A percentile compares a stretch with the other conserved stretches of the same genome.
These are phyloP conservation scores for Scheffersomyces parashehatae DNA, from an alignment of 1,139 yeast genomes.

Conservation along the genomic window DNA sequence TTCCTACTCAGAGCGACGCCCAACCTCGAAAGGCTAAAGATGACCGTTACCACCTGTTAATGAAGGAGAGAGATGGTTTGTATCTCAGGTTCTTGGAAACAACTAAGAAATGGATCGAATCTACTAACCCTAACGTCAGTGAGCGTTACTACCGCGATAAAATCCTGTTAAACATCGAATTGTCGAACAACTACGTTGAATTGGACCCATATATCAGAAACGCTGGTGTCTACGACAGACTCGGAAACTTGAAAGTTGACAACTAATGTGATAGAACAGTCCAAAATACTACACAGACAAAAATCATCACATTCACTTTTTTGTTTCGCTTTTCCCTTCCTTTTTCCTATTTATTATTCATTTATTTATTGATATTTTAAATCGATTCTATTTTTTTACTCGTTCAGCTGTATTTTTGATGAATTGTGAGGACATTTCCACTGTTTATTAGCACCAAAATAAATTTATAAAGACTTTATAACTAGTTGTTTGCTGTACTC, in stretches of 20 bases:
- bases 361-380: too few species aligned
- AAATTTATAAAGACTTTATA: too few species aligned
- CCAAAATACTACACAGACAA: too few species aligned
- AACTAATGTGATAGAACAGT: conserved; percentile 4
- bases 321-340: too few species aligned
- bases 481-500: too few species aligned
- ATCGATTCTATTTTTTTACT: too few species aligned
- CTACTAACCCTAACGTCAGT: conserved; percentile 41
- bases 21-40: conserved; percentile 32
- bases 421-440: too few species aligned
- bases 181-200: conserved; percentile 35
- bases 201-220: conserved; percentile 44
- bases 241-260: conserved; percentile 17
- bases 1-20: conserved; percentile 31
- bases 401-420: too few species aligned
- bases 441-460: too few species aligned
- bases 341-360: too few species aligned
- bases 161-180: conserved; percentile 27
- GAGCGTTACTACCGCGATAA: conserved; percentile 42
- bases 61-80: conserved; percentile 34
- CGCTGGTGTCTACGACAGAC: conserved; percentile 43
- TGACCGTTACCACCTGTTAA: conserved; percentile 26
- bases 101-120: conserved; percentile 43
- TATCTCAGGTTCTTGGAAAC: conserved; percentile 32
- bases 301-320: too few species aligned